phyloP scores from a whole-genome alignment of 2,329 filamentous ascomycete genomes.

The Daldinia sp. region DNA sequence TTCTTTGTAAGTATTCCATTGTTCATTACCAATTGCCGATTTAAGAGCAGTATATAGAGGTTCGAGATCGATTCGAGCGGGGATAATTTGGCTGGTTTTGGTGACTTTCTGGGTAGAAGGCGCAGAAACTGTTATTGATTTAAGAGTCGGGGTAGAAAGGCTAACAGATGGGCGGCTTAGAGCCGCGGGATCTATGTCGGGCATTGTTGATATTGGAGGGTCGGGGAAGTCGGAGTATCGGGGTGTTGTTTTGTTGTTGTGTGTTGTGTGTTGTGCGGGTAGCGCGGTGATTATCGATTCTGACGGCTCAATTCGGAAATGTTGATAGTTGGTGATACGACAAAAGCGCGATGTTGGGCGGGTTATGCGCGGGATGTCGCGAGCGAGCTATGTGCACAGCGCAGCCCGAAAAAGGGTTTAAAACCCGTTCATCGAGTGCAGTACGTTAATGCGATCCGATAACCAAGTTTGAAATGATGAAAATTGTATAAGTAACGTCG shows the following conservation, averaged over 20 bases:
- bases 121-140: conserved; percentile 67
- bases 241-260: conserved; percentile 4
- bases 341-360: conserved; percentile 39
- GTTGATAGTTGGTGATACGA: conserved; percentile 44
- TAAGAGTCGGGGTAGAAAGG: conserved; percentile 71
- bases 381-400: conserved; percentile 45
- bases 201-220: conserved; percentile 60
- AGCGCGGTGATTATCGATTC: conserved; percentile 25
- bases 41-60: conserved; percentile 73
- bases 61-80: conserved; percentile 75
- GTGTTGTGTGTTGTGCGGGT: conserved; percentile 31
- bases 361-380: conserved; percentile 43
- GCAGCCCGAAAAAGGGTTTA: conserved; percentile 47
- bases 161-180: conserved; percentile 71
- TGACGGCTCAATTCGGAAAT: conserved; percentile 32
- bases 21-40: conserved; percentile 67
- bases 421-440: conserved; percentile 47
- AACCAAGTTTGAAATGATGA: conserved; percentile 39
- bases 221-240: conserved; percentile 8
- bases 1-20: conserved; percentile 75
- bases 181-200: conserved; percentile 77
- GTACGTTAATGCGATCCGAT: conserved; percentile 45
- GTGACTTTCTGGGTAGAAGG: conserved; percentile 63
- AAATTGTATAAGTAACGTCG: conserved; percentile 31
- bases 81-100: conserved; percentile 73